Evolutionary conservation across 169 alveolate species (phyloP).

Genomic region (Cardiosporidium cionae): DNA sequence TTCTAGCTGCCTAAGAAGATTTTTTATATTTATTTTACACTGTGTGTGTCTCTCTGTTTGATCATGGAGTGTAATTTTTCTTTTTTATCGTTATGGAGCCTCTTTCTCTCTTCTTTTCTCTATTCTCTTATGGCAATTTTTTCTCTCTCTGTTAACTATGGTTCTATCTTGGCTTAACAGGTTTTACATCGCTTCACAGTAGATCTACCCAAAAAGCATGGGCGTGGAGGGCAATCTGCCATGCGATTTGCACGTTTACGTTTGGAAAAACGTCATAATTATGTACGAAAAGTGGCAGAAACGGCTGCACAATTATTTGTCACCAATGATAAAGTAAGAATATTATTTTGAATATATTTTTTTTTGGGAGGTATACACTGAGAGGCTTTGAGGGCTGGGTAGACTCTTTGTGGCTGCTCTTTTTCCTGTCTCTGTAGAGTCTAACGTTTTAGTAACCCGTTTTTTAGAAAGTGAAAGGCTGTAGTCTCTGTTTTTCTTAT

Average conservation of each 20-base stretch:
- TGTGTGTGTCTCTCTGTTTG: constrained; percentile 10
- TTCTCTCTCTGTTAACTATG: neutral
- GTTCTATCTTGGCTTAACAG: neutral
- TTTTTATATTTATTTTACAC: neutral
- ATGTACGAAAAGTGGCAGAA: constrained; percentile 96
- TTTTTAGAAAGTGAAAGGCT: too few relatives aligned
- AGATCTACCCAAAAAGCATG: constrained; percentile 97
- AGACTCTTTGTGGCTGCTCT: neutral
- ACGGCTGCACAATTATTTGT: constrained; percentile 90
- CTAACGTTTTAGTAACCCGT: neutral
- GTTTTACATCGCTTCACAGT: constrained; percentile 87
- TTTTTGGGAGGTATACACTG: neutral
- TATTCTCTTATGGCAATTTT: neutral
- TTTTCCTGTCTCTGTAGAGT: neutral
- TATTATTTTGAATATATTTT: neutral
- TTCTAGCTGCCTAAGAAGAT: neutral
- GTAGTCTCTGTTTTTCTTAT: too few relatives aligned
- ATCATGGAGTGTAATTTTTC: too few relatives aligned
- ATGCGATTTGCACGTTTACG: constrained; percentile 98
- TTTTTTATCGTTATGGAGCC: too few relatives aligned
- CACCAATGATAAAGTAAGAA: constrained; percentile 80
- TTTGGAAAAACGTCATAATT: constrained; percentile 96
- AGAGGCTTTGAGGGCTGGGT: neutral
- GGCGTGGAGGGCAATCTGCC: constrained; percentile 99
- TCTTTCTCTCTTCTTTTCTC: neutral